These are phyloP conservation scores for Colletotrichum simmondsii DNA, from an alignment of 2,329 filamentous ascomycete species.

Conservation along the genomic window DNA sequence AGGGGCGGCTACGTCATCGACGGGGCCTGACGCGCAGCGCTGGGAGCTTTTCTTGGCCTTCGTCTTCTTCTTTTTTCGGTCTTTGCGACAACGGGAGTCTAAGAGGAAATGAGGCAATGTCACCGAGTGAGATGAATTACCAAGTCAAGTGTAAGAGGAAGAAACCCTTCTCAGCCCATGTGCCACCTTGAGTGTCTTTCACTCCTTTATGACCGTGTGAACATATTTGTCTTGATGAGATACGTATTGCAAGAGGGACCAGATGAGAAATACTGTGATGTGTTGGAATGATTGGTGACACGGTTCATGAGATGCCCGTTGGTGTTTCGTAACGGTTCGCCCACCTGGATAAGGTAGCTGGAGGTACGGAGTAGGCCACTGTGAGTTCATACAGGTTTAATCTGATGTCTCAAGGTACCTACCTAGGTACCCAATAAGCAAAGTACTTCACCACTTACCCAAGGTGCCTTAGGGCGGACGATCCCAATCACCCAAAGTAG, in stretches of 20 bases:
- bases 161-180: background rate
- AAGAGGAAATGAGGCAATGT: background rate
- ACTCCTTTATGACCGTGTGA: background rate
- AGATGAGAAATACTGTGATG: background rate
- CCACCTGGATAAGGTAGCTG: background rate
- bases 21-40: background rate
- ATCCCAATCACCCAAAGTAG: background rate
- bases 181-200: background rate
- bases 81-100: background rate
- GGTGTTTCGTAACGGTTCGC: background rate
- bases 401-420: background rate
- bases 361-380: background rate
- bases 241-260: background rate
- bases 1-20: conserved; percentile 23
- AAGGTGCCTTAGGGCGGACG: background rate
- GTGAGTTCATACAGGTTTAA: background rate
- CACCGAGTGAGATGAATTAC: background rate
- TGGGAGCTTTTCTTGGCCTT: conserved; percentile 8
- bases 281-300: background rate
- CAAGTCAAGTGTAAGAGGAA: background rate
- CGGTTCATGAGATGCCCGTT: background rate
- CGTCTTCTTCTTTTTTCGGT: background rate
- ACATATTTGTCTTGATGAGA: background rate
- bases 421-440: background rate
- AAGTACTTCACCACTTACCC: background rate